Evolutionary conservation across 75 land plant genomes (phyloP).

Genomic region (Sequoiadendron giganteum): DNA sequence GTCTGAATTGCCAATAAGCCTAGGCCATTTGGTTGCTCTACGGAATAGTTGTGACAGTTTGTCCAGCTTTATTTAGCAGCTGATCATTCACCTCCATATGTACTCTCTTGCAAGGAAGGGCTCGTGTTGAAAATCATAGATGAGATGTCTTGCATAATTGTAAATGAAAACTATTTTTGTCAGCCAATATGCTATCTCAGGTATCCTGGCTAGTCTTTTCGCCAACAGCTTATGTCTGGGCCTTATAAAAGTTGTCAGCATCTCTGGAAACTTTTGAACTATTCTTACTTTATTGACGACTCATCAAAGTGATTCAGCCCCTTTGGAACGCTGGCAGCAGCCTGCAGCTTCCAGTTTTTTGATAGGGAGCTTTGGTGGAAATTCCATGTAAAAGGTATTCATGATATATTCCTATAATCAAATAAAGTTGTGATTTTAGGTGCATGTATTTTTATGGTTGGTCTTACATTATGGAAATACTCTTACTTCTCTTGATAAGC

Average conservation of each 20-base stretch:
- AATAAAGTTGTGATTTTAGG: not conserved
- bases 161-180: not conserved
- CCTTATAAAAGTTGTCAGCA: not conserved
- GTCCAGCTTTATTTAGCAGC: not conserved
- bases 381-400: constrained; percentile 8
- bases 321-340: constrained; percentile 1
- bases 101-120: not conserved
- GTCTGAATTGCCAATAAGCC: not conserved
- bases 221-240: not conserved
- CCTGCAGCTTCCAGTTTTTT: constrained; percentile 1
- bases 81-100: not conserved
- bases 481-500: not conserved
- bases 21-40: not conserved
- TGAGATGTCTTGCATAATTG: not conserved
- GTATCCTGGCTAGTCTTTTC: not conserved
- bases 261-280: not conserved
- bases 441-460: not conserved
- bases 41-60: not conserved
- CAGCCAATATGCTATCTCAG: constrained; percentile 1
- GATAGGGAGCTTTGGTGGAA: not conserved
- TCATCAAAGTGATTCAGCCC: not conserved
- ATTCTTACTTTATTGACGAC: not conserved
- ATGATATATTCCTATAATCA: not conserved
- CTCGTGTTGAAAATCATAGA: not conserved
- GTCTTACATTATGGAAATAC: not conserved